Base-by-base conservation (phyloP, 805 yeast genomes). In the Saturnispora gosingensis region DNA sequence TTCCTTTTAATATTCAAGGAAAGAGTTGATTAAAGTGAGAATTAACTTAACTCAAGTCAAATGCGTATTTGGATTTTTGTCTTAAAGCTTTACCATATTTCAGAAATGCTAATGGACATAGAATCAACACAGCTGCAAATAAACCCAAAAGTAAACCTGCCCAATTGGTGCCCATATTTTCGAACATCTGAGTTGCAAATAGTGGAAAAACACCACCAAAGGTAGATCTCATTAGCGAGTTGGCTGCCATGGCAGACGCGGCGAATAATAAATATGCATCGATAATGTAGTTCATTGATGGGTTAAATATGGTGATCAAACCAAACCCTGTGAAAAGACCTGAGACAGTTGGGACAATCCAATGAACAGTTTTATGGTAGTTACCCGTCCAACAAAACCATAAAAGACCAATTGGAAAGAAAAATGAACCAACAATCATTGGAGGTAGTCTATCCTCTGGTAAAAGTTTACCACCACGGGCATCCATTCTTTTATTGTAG, bases 301-400 rank as follows among this genome's bases (percentile, higher is more conserved):
- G 80, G 56, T 83, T 70, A 71, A 86, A 86, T 52, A 86, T 79
- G 43, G 80, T 72, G 56, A 83, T 70, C 52, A 85, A 68, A 38
- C 91, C 95, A 56, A 76, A 78, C 11, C 89, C 90, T 38, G 79
- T 75, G 60, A 82, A 74, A 3, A 77, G 54, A 56, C 87, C 84
- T 28, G 86, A 80, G 28, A 79, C 67, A 2, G 85, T 76, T 40
- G 95, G 93, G n/a, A 78, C 86, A 59, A 81, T 82, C 91, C 91
- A 89, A 63, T 83, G 96, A 38, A 87, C 78, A 1, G 67, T 67
- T 35, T 82, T 67, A 46, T 78, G 82, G 67, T 82, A 89, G 56
- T 79, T 76, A 63, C 96, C 96, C 9, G 91, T 72, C 96, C 96
- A 89, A 52, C 86, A 79, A 65, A 89, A 74, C 96, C 96, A 85